Base-by-base conservation (phyloP, 805 yeast genomes). In the Pichia cabralensis region DNA sequence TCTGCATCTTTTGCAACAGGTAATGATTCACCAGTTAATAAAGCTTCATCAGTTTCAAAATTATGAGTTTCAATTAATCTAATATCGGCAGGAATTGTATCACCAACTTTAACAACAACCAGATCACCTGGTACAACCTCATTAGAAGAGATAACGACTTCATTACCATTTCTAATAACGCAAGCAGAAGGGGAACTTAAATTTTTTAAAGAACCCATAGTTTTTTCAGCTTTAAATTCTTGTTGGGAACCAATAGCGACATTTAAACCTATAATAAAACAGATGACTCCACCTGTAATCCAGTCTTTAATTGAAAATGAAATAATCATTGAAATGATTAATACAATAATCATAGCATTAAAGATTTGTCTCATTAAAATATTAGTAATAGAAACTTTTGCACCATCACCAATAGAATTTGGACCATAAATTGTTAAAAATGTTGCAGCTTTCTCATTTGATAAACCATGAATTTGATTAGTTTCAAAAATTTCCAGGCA, bases 21-120 rank as follows among this genome's bases (percentile, higher is more conserved):
- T 29, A 74, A 55, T 0, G 94, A 72, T 59, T 89, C 97, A 33
- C 97, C 97, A 0, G 97, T 88, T 38, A 89, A 65, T 22, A 86
- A 60, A 4, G 95, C 80, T 56, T 89, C 97, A 51, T 86, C 88
- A 9, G 83, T 72, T 52, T 80, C 88, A 43, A 80, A 74, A 52
- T 79, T 80, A 52, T 70, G 64, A 31, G 67, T 45, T 28, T 66
- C 72, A 36, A 75, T 46, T 31, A 80, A 60, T 46, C 88, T 65
- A 37, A 78, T 46, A 52, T 80, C 88, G 12, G 88, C 86, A 13
- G 88, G 88, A 24, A 80, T 59, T 7, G 85, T 78, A 48, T 80
- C 88, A 35, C 88, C 88, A 30, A 76, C 81, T 40, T 65, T 63
- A 31, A 80, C 66, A 33, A 62, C 58, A 21, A 77, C 74, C 22